A percentile compares a stretch with the other conserved stretches of the same genome.
phyloP scores from a whole-genome alignment of 371 early-diverging fungal genomes.

The Blakeslea trispora region DNA sequence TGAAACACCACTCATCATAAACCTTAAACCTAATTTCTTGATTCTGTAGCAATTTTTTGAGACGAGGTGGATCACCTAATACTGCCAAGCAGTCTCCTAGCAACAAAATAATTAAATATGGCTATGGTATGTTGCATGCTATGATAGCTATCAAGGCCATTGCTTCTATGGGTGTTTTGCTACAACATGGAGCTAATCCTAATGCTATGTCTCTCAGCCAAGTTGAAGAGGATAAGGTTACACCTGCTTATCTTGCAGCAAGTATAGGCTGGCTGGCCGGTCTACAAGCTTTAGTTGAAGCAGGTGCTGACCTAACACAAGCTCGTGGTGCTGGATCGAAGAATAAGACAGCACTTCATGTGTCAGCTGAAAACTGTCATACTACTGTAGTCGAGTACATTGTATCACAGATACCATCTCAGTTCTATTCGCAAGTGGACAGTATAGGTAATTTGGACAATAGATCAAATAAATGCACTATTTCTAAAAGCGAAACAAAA shows the following conservation, averaged over 20 bases:
- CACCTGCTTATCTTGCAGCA: slow-evolving; percentile 51
- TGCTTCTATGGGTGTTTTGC: slow-evolving; percentile 31
- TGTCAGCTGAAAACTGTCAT: slow-evolving; percentile 48
- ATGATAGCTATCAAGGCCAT: slow-evolving; percentile 36
- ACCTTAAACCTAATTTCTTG: background rate
- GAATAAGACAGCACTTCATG: slow-evolving; percentile 42
- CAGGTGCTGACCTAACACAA: slow-evolving; percentile 37
- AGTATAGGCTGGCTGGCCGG: slow-evolving; percentile 50
- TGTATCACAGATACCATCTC: slow-evolving; percentile 30
- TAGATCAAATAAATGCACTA: background rate
- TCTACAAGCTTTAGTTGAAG: slow-evolving; percentile 39
- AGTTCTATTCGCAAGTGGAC: slow-evolving; percentile 31
- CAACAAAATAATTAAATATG: slow-evolving; percentile 35
- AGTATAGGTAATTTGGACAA: slow-evolving; percentile 29
- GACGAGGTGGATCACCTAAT: slow-evolving; percentile 54
- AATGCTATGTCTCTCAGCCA: slow-evolving; percentile 42
- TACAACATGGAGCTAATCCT: slow-evolving; percentile 50
- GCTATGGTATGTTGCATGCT: slow-evolving; percentile 51
- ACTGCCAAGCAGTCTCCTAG: slow-evolving; percentile 47
- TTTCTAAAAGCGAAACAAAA: background rate
- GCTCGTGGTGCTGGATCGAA: slow-evolving; percentile 35
- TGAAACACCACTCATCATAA: background rate
- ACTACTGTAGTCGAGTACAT: slow-evolving; percentile 41
- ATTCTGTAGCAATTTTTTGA: slow-evolving; percentile 39
- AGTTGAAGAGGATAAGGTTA: slow-evolving; percentile 43